Base-by-base conservation (phyloP, 2,329 filamentous ascomycete genomes). In the Ophiostoma angusticollis region DNA sequence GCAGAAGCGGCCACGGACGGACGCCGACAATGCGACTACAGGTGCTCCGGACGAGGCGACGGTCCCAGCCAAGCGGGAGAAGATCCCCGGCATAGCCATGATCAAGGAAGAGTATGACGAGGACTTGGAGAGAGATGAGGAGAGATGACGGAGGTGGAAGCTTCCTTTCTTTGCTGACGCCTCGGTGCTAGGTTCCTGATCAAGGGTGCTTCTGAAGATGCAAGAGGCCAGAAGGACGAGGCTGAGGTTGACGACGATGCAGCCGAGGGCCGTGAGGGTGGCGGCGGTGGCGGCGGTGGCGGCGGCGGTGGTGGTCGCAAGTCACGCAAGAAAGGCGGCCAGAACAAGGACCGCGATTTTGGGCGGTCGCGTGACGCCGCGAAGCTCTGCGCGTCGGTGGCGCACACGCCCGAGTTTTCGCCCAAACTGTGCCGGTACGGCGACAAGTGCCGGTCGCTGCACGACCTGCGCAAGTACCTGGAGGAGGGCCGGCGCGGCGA, bases 401-500 rank as follows among this genome's bases (percentile, higher is more conserved):
- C 74, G 14, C 71, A 76, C 51, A 71, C 65, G 45, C 68, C 81
- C 27, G 89, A 96, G 55, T 93, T 94, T 57, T 87, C 84, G 3
- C 84, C 86, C 0, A 66, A 68, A 46, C 63, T 76, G 19, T 96
- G 91, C 59, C 70, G 65, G 35, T 93, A 79, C 50, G 87, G 83
- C 19, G 79, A 84, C 23, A 76, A 74, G 45, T 98, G 91, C 65
- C 84, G 77, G 48, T 75, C 80, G 48, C 76, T 79, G 51, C 91
- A 98, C 54, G 76, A 95, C 52, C 62, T 98, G 32, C 77, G 91
- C 46, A 79, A 77, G 54, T 98, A 98, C 54, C 64, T 98, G 35
- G 73, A 72, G 23, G 76, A 91, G 41, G 82, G 86, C 45, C 87
- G 89, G 48, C 76, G 84, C 31, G 75, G 75, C 44, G 84, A 96